Conservation (phyloP, 345 rosid genomes). For the Bretschneidera sinensis region DNA sequence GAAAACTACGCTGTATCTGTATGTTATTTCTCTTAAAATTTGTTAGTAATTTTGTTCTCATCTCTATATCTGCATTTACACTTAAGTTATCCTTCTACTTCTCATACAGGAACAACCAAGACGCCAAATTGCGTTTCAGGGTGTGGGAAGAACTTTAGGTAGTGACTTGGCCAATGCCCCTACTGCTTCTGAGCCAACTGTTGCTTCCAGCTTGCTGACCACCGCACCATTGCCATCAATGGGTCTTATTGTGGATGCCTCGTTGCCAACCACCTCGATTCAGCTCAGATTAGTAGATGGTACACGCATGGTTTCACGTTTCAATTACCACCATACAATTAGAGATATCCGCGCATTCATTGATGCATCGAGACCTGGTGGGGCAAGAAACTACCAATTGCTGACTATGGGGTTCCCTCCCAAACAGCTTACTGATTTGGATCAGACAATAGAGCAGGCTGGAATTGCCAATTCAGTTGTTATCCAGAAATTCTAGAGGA, state of each 20-base stretch:
- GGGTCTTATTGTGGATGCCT: constrained; percentile 46
- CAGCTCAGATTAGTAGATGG: constrained; percentile 91
- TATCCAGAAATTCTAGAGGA: constrained; percentile 71
- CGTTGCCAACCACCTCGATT: constrained; percentile 59
- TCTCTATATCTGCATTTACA: not conserved
- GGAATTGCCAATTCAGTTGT: constrained; percentile 88
- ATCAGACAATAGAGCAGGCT: constrained; percentile 86
- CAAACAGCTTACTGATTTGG: constrained; percentile 54
- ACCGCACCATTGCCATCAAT: constrained; percentile 35
- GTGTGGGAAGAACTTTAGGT: constrained; percentile 65
- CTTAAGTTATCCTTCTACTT: not conserved
- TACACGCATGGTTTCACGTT: constrained; percentile 63
- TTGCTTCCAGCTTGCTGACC: constrained; percentile 16
- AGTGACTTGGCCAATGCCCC: constrained; percentile 14
- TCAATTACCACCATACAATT: constrained; percentile 70
- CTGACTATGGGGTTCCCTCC: constrained; percentile 98
- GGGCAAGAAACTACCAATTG: constrained; percentile 61
- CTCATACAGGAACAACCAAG: constrained; percentile 44
- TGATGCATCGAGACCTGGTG: constrained; percentile 73
- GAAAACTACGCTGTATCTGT: constrained; percentile 49
- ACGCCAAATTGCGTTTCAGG: constrained; percentile 31
- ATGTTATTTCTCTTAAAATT: not conserved
- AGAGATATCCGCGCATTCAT: constrained; percentile 77
- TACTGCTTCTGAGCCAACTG: constrained; percentile 23
- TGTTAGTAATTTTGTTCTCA: not conserved